These are phyloP conservation scores for Meira nashicola DNA, from an alignment of 1,284 basidiomycete species.

Conservation along the genomic window DNA sequence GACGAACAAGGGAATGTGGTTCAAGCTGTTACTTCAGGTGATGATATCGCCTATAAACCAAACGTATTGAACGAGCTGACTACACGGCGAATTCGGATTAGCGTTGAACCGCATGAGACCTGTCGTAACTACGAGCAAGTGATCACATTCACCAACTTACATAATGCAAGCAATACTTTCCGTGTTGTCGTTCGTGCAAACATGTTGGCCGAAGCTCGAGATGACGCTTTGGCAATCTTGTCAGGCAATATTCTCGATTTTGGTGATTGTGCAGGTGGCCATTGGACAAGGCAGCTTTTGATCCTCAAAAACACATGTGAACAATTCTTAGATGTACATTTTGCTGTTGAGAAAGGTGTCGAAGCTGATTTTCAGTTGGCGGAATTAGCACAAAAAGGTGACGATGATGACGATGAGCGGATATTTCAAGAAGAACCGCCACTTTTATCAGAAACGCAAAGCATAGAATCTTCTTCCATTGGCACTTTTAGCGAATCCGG, in stretches of 20 bases:
- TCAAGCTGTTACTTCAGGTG: slow-evolving; percentile 27
- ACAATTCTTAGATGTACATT: slow-evolving; percentile 55
- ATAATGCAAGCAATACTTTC: slow-evolving; percentile 37
- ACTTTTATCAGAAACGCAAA: background rate
- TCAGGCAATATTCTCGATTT: slow-evolving; percentile 57
- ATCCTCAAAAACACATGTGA: slow-evolving; percentile 56
- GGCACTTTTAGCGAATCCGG: slow-evolving; percentile 1
- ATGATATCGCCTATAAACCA: slow-evolving; percentile 16
- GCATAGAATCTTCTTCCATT: background rate
- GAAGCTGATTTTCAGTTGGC: slow-evolving; percentile 57
- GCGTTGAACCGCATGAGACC: slow-evolving; percentile 20
- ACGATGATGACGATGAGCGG: slow-evolving; percentile 4
- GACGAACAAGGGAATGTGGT: slow-evolving; percentile 20
- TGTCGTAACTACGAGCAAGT: slow-evolving; percentile 49
- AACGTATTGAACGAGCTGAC: slow-evolving; percentile 8
- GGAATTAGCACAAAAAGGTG: slow-evolving; percentile 35
- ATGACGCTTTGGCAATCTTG: slow-evolving; percentile 55
- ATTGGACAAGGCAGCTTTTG: slow-evolving; percentile 56
- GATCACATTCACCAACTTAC: slow-evolving; percentile 41
- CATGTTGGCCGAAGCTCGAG: slow-evolving; percentile 47
- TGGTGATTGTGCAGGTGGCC: slow-evolving; percentile 56
- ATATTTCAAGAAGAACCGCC: slow-evolving; percentile 6
- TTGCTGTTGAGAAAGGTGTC: slow-evolving; percentile 54
- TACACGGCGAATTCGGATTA: slow-evolving; percentile 10
- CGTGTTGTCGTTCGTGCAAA: slow-evolving; percentile 47